Base-by-base conservation (phyloP, 768 basidiomycete genomes). In the Coprinopsis marcescibilis region DNA sequence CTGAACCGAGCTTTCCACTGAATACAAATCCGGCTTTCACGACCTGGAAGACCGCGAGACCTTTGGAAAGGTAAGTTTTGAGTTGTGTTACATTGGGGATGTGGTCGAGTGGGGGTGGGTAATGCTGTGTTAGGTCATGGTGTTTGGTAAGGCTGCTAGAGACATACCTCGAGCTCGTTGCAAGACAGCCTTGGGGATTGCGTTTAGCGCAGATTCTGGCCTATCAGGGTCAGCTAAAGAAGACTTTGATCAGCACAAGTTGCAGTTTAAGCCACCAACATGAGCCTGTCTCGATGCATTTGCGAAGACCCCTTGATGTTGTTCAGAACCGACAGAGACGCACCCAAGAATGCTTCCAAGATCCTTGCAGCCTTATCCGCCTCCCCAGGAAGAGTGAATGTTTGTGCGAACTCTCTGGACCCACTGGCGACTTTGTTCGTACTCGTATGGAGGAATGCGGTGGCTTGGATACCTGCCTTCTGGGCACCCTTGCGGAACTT, bases 341-440 rank as follows among this genome's bases (percentile, higher is more conserved):
- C 60, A 91, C 90, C 93, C n/a, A 95, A 72, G 73, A 97, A 97
- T 53, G 81, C 83, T 52, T 81, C 82, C 24, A 97, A 68, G 57
- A 95, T 97, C 65, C 85, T 89, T 13, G 93, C 91, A 0, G 93
- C 90, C 61, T 96, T 96, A 50, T 92, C 87, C 33, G 91, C 86
- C 64, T 98, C 94, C 50, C 89, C 91, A 15, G 92, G 92, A 19
- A 97, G 73, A 32, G 78, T 82, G 68, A 97, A 97, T 3, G 83
- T 80, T 51, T 91, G 89, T 0, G 85, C 84, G 46, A 92, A 83
- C 41, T 84, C 83, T 53, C 80, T 72, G 1, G 86, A 85, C 40
- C 86, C 87, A 43, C 74, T 80, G 12, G 85, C 85, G 5, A 89
- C 76, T 52, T 81, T 83, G 40, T 69, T 76, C 2, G 78, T 74